Base-by-base conservation (phyloP, 2,329 filamentous ascomycete genomes). In the Alternaria sp. region DNA sequence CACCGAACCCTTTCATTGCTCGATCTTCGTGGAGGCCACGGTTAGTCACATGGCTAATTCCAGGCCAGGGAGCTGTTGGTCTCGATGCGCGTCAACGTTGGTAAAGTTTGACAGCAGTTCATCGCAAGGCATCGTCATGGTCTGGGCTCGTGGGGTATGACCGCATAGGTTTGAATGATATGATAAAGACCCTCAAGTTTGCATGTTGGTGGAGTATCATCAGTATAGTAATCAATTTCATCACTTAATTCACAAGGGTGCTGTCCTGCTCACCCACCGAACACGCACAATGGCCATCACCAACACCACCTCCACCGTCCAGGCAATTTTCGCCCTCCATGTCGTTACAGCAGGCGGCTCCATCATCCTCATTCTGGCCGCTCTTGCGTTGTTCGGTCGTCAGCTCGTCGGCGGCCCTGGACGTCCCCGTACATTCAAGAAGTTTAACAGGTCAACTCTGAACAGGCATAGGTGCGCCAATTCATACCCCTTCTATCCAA, bases 301-400 rank as follows among this genome's bases (percentile, higher is more conserved):
- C 23, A 64, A 60, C 41, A 58, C 68, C 8, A 63, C 63, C 15
- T 64, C 59, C 60, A 57, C 67, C 18, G 67, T 69, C 6, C 60
- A 71, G 50, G 67, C 57, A 21, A 70, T 70, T 45, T 70, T 69
- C 26, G 60, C 68, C 33, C 63, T 70, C 0, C 68, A 69, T 53
- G 58, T 66, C 47, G 57, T 65, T 45, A 70, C 68, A 60, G 62
- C 66, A 20, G 64, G 66, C 8, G 12, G 61, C 21, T 50, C 66
- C 20, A 61, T 70, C 3, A 46, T 69, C 1, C 41, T 70, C 4
- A 43, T 69, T 3, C 57, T 69, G 18, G 60, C 58, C 10, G 63
- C 55, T 9, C 28, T 61, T 15, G 55, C 25, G 15, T 26, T 61
- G 12, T 58, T 61, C 21, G 26, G 26, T 20, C 56, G 59, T 7